Conservation (phyloP, 2,329 filamentous ascomycete species). For the Escovopsis weberi region DNA sequence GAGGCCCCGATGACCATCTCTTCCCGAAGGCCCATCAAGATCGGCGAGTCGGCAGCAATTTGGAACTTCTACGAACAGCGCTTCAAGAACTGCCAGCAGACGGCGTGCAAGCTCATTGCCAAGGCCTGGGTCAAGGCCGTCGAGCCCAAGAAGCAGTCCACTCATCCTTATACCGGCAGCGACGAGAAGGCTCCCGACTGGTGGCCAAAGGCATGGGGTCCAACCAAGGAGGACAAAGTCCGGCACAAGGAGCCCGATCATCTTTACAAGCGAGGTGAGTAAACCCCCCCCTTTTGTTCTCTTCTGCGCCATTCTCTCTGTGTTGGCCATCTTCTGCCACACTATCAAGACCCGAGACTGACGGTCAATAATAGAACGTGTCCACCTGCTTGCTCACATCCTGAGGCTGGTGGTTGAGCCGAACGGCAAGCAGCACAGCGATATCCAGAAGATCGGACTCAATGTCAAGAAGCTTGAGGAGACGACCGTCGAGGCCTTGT, state of each 20-base stretch:
- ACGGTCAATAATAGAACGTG: conserved; percentile 34
- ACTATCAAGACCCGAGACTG: background rate
- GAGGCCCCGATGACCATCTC: conserved; percentile 24
- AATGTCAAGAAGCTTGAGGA: conserved; percentile 43
- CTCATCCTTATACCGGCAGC: conserved; percentile 55
- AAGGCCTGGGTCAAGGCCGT: conserved; percentile 66
- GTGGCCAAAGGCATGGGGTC: conserved; percentile 47
- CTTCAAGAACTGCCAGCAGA: conserved; percentile 55
- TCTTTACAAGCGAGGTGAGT: conserved; percentile 48
- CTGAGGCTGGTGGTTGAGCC: conserved; percentile 42
- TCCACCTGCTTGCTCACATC: conserved; percentile 45
- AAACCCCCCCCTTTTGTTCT: background rate
- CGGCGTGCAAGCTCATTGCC: conserved; percentile 55
- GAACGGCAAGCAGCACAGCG: conserved; percentile 30
- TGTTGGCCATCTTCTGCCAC: background rate
- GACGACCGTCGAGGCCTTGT: conserved; percentile 42
- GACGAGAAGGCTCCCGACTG: conserved; percentile 48
- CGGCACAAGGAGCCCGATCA: conserved; percentile 63
- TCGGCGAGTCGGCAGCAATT: conserved; percentile 39
- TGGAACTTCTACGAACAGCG: conserved; percentile 45
- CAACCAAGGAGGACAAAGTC: conserved; percentile 37
- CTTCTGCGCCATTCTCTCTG: too few species aligned
- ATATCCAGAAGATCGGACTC: conserved; percentile 38
- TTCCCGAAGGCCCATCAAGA: conserved; percentile 30
- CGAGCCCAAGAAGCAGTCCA: conserved; percentile 64